Conservation (phyloP, 306 rosid species). For the Fagus sylvatica region DNA sequence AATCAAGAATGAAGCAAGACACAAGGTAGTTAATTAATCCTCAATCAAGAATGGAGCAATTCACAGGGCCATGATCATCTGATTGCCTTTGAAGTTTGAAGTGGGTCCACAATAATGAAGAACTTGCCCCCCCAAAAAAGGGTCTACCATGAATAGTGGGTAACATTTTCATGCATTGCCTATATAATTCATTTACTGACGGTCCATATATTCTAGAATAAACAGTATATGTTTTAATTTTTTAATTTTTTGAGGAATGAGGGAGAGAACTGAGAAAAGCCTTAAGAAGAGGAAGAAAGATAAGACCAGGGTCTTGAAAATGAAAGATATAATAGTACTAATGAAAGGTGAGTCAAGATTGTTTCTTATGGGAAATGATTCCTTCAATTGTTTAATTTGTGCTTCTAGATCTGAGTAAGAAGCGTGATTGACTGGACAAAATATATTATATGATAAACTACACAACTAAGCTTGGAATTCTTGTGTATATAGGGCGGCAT, state of each 20-base stretch:
- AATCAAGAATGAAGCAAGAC: constrained; percentile 15
- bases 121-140: no score
- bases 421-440: constrained; percentile 63
- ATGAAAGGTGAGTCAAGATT: neutral
- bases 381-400: neutral
- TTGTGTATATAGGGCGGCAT: constrained; percentile 29
- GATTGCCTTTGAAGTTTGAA: neutral
- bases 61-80: constrained; percentile 18
- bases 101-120: neutral
- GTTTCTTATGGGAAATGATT: constrained; percentile 27
- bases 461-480: constrained; percentile 18
- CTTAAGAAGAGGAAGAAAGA: neutral
- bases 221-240: no score
- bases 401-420: constrained; percentile 19
- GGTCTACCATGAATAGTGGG: no score
- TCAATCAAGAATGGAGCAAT: neutral
- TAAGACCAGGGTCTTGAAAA: constrained; percentile 10
- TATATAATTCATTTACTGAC: neutral
- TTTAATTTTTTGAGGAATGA: neutral
- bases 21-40: no score
- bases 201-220: neutral
- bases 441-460: constrained; percentile 15
- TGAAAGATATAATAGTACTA: neutral
- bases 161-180: neutral
- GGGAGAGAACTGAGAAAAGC: neutral